Conservation (phyloP, 306 rosid genomes). For the Carpinus viminea region DNA sequence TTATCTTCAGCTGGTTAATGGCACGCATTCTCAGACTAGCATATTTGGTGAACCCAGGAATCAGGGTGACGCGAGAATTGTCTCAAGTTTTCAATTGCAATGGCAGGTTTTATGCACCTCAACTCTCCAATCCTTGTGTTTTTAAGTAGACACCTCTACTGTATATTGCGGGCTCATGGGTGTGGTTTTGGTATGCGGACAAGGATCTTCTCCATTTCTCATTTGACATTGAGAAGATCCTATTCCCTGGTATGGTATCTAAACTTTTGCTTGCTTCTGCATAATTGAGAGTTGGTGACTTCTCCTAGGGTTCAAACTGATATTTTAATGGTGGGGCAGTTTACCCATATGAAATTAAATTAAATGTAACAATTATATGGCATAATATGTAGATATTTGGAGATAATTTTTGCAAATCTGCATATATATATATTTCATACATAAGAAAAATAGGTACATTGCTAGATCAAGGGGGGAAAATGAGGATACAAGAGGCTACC, state of each 20-base stretch:
- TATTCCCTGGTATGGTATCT: background rate
- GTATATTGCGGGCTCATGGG: background rate
- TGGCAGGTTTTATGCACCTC: background rate
- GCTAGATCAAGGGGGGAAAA: background rate
- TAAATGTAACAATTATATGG: no score
- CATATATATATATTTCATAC: background rate
- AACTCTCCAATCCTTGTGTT: background rate
- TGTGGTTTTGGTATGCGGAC: background rate
- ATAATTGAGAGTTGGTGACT: background rate
- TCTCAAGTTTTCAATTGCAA: background rate
- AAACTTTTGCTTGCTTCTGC: constrained; percentile 1
- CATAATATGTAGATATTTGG: background rate
- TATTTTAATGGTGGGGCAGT: background rate
- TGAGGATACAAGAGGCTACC: background rate
- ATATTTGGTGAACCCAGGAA: background rate
- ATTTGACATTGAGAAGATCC: no score
- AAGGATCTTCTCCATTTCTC: no score
- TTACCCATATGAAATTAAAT: background rate
- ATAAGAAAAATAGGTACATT: background rate
- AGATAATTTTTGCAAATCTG: background rate
- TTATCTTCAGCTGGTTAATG: background rate
- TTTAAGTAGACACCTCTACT: background rate
- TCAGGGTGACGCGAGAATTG: background rate
- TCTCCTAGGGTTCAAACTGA: background rate
- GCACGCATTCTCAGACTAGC: background rate